Base-by-base conservation (phyloP, 805 yeast species). In the Priceomyces castillae region DNA sequence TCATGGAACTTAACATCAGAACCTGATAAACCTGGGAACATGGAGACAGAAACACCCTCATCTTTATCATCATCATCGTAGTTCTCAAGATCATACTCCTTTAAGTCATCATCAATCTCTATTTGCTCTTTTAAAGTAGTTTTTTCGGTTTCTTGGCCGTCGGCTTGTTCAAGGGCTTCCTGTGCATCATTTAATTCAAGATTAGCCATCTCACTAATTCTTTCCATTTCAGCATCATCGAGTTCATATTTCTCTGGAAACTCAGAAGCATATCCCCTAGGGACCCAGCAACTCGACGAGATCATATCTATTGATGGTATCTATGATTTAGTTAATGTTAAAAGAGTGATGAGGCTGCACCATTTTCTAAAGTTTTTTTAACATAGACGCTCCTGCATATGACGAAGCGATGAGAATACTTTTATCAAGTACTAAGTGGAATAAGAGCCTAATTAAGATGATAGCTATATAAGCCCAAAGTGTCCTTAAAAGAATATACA, bases 271-370 rank as follows among this genome's bases (percentile, higher is more conserved):
- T 76, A 86, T 4, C 99, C 99, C 57, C 96, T 80, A 39, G 98
- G 97, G 18, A 92, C 96, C 98, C 99, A 94, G 40, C 83, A 72
- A 39, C 94, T 82, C 20, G 97, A 85, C 31, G 99, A 89, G 50
- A 92, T 84, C 96, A 90, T 90, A 37, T 7, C 52, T 28, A 15
- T n/a, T n/a, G 15, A 28, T 5, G 31, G 15, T 11, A 12, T 28
- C 12, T 28, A 28, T n/a, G 31, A 28, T 28, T 18, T 14, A 12
- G 4, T 26, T 23, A 33, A 10, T 14, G 23, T 33, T 15, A 9
- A 19, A 30, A 14, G 34, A 17, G 42, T 28, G 42, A 31, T 40
- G 42, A 40, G 42, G 38, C 31, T 31, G 42, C 38, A 40, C 35
- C 23, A 7, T 25, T 38, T 25, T 17, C 7, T 28, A n/a, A 28